Evolutionary conservation across 768 basidiomycete species (phyloP).

Genomic region (Saitozyma sp.): DNA sequence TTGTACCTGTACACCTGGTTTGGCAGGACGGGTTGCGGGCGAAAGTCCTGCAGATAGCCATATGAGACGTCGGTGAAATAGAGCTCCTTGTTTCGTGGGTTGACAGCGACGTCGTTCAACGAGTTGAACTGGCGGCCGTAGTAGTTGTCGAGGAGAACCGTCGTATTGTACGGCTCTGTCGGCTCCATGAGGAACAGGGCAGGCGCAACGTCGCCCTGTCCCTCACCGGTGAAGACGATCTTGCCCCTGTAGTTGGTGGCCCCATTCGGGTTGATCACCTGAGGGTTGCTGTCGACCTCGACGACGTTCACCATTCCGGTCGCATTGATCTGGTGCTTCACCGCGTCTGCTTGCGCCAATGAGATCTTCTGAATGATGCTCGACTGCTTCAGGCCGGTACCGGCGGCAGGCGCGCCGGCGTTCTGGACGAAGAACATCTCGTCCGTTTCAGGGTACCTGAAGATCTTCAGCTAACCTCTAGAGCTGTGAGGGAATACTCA

Average conservation of each 20-base stretch:
- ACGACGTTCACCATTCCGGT: constrained; percentile 49
- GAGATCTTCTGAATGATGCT: constrained; percentile 66
- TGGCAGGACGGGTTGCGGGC: constrained; percentile 66
- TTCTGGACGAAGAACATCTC: constrained; percentile 73
- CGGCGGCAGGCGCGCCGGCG: constrained; percentile 65
- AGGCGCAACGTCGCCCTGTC: constrained; percentile 64
- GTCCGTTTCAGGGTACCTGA: constrained; percentile 62
- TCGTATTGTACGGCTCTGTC: constrained; percentile 64
- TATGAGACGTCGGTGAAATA: constrained; percentile 75
- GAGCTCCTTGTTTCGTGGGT: constrained; percentile 65
- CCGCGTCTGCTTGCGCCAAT: constrained; percentile 56
- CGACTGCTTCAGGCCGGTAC: constrained; percentile 65
- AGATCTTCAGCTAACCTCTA: background rate
- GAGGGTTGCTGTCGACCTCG: constrained; percentile 12
- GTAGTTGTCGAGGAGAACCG: constrained; percentile 69
- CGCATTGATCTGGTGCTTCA: constrained; percentile 51
- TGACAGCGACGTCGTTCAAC: constrained; percentile 73
- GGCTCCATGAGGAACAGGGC: constrained; percentile 69
- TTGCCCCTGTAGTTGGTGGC: constrained; percentile 61
- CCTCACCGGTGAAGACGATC: constrained; percentile 67
- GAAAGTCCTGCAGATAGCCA: constrained; percentile 65
- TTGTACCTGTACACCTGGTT: constrained; percentile 78
- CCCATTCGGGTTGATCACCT: constrained; percentile 55
- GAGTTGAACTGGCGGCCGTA: constrained; percentile 80
- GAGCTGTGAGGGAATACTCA: constrained; percentile 2